These are phyloP conservation scores for Byssochlamys sp. DNA, from an alignment of 2,329 filamentous ascomycete genomes.

Conservation along the genomic window DNA sequence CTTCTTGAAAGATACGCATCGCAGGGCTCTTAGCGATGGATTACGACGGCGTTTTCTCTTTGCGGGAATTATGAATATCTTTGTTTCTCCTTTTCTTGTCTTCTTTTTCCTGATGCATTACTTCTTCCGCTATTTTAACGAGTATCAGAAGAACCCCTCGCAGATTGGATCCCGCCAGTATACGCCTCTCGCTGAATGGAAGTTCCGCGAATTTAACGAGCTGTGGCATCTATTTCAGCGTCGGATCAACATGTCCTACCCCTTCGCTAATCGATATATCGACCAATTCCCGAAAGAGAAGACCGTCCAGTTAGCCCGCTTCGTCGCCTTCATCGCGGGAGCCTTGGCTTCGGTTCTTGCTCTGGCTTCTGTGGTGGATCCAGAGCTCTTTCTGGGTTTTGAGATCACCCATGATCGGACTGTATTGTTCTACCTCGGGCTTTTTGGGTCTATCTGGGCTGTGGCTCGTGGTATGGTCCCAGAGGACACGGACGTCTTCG, in stretches of 20 bases:
- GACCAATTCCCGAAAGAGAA: slow-evolving; percentile 96
- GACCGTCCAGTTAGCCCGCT: slow-evolving; percentile 72
- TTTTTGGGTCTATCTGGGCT: slow-evolving; percentile 76
- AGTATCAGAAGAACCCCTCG: slow-evolving; percentile 89
- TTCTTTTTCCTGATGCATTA: slow-evolving; percentile 78
- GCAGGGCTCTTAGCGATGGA: slow-evolving; percentile 66
- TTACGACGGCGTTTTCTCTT: slow-evolving; percentile 70
- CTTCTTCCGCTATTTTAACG: slow-evolving; percentile 91
- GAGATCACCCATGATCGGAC: slow-evolving; percentile 83
- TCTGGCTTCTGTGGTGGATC: slow-evolving; percentile 74
- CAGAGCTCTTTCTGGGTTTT: slow-evolving; percentile 81
- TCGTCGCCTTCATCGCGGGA: slow-evolving; percentile 77
- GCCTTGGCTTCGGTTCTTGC: slow-evolving; percentile 78
- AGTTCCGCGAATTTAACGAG: slow-evolving; percentile 97
- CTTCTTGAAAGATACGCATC: slow-evolving; percentile 74
- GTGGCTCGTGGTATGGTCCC: slow-evolving; percentile 73
- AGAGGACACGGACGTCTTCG: slow-evolving; percentile 79
- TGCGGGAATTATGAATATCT: slow-evolving; percentile 73
- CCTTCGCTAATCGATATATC: slow-evolving; percentile 82
- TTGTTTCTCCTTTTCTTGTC: slow-evolving; percentile 80
- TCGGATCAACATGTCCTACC: slow-evolving; percentile 85
- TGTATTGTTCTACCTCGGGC: slow-evolving; percentile 77
- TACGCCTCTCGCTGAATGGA: slow-evolving; percentile 91
- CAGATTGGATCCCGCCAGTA: slow-evolving; percentile 82
- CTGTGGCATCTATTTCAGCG: slow-evolving; percentile 84